Conservation (phyloP, 2,329 filamentous ascomycete genomes). For the Colletotrichum siamense region DNA sequence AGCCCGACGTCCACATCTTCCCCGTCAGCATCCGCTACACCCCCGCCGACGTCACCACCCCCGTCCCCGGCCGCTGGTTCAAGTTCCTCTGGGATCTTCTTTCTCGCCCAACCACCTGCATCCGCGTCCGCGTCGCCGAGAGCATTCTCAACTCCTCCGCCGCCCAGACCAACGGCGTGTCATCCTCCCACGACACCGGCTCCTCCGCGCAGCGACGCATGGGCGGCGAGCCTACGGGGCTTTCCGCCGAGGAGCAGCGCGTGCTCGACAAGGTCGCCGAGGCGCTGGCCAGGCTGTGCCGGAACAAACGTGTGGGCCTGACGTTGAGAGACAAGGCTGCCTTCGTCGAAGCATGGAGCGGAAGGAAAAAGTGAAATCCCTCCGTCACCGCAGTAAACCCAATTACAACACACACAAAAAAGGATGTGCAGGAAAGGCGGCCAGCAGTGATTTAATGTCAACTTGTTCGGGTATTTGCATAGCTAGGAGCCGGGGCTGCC, state of each 20-base stretch:
- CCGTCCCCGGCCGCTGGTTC: constrained; percentile 75
- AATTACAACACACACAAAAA: not conserved
- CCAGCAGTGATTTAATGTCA: not conserved
- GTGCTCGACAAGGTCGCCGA: constrained; percentile 83
- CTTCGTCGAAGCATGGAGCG: constrained; percentile 75
- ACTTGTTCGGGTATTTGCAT: constrained; percentile 22
- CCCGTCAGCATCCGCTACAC: constrained; percentile 91
- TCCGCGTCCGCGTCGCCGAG: constrained; percentile 89
- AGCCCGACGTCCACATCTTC: constrained; percentile 77
- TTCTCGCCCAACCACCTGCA: constrained; percentile 83
- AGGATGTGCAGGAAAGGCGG: not conserved
- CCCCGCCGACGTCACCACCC: constrained; percentile 88
- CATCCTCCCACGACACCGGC: constrained; percentile 28
- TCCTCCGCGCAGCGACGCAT: constrained; percentile 35
- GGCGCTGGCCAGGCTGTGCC: constrained; percentile 82
- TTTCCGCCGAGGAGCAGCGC: constrained; percentile 66
- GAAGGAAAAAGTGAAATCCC: constrained; percentile 34
- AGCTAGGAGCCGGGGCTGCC: constrained; percentile 23
- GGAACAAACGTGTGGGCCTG: constrained; percentile 88
- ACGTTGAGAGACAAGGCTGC: constrained; percentile 82
- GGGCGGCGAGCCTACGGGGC: constrained; percentile 30
- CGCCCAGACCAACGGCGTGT: constrained; percentile 39
- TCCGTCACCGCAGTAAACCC: not conserved
- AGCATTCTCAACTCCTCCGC: constrained; percentile 62
- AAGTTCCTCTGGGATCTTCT: constrained; percentile 87